Conservation (phyloP, 2,329 filamentous ascomycete genomes). For the Fusarium sp. region DNA sequence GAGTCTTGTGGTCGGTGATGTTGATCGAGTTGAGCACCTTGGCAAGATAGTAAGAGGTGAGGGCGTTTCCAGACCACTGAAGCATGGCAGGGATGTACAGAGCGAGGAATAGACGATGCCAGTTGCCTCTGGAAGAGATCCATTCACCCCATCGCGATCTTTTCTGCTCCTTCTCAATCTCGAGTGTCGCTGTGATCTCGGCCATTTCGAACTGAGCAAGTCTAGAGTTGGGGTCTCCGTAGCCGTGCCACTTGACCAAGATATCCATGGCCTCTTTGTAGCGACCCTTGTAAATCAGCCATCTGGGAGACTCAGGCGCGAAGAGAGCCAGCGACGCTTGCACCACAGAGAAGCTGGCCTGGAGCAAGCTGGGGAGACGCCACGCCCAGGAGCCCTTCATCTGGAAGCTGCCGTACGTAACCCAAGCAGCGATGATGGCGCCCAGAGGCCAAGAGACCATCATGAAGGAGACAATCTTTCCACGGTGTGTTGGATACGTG, state of each 20-base stretch:
- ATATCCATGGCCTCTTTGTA: conserved; percentile 38
- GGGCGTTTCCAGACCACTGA: conserved; percentile 48
- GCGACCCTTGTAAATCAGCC: conserved; percentile 44
- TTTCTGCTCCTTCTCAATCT: conserved; percentile 43
- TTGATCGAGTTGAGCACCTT: conserved; percentile 55
- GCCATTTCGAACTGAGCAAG: conserved; percentile 39
- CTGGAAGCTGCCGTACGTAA: conserved; percentile 56
- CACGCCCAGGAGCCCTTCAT: conserved; percentile 58
- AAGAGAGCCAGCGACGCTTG: conserved; percentile 27
- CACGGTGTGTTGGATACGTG: conserved; percentile 51
- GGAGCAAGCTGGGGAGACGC: conserved; percentile 61
- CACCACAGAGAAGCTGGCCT: conserved; percentile 49
- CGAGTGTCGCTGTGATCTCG: conserved; percentile 37
- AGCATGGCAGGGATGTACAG: conserved; percentile 46
- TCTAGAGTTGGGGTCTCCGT: conserved; percentile 29
- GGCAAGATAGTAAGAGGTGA: conserved; percentile 54
- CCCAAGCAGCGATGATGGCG: conserved; percentile 41
- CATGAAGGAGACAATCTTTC: conserved; percentile 48
- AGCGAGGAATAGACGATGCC: conserved; percentile 48
- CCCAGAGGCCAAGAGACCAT: conserved; percentile 38
- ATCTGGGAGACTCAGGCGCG: conserved; percentile 38
- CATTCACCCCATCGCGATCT: conserved; percentile 38
- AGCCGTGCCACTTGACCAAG: conserved; percentile 39
- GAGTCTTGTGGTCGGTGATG: conserved; percentile 48
- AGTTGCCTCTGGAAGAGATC: conserved; percentile 44